Percentiles rank a stretch among this genome's conserved stretches.
phyloP scores from a whole-genome alignment of 805 yeast species.

The Cyberlindnera amylophila region DNA sequence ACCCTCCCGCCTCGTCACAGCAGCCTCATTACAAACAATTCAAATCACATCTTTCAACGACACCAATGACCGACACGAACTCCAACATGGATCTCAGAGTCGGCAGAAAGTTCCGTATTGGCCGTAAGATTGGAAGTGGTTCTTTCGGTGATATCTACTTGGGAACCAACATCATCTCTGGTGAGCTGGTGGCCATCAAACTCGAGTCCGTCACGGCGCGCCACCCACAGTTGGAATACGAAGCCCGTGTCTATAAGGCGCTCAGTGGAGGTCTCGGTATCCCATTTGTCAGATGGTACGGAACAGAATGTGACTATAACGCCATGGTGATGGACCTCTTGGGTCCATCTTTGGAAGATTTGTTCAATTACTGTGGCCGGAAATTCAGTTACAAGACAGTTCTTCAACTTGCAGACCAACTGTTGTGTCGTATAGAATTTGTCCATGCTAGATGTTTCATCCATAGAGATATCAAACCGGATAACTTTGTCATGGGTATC shows the following conservation, averaged over 20 bases:
- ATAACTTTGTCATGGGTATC: constrained; percentile 84
- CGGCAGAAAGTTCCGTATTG: constrained; percentile 90
- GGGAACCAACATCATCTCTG: constrained; percentile 88
- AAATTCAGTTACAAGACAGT: constrained; percentile 93
- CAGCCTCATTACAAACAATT: too few relatives aligned
- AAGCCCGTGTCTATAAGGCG: constrained; percentile 92
- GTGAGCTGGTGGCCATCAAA: constrained; percentile 97
- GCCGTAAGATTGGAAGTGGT: constrained; percentile 94
- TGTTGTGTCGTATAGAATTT: constrained; percentile 89
- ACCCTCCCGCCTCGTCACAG: too few relatives aligned
- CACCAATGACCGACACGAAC: constrained; percentile 11
- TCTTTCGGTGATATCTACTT: constrained; percentile 96
- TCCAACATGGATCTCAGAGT: constrained; percentile 68
- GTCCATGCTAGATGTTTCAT: constrained; percentile 95
- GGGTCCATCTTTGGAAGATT: constrained; percentile 93
- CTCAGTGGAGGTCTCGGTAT: constrained; percentile 96
- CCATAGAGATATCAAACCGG: constrained; percentile 95
- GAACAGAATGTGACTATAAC: constrained; percentile 92
- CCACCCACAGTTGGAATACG: constrained; percentile 96
- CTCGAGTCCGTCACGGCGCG: constrained; percentile 85
- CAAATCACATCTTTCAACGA: too few relatives aligned
- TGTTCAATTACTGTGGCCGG: constrained; percentile 93
- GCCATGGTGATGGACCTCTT: constrained; percentile 95
- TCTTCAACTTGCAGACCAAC: constrained; percentile 87
- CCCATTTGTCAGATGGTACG: constrained; percentile 96